Evolutionary conservation across 2,329 filamentous ascomycete genomes (phyloP), one percentile per base, ranked within the genome.

Genomic region (Raffaelea arxii): DNA sequence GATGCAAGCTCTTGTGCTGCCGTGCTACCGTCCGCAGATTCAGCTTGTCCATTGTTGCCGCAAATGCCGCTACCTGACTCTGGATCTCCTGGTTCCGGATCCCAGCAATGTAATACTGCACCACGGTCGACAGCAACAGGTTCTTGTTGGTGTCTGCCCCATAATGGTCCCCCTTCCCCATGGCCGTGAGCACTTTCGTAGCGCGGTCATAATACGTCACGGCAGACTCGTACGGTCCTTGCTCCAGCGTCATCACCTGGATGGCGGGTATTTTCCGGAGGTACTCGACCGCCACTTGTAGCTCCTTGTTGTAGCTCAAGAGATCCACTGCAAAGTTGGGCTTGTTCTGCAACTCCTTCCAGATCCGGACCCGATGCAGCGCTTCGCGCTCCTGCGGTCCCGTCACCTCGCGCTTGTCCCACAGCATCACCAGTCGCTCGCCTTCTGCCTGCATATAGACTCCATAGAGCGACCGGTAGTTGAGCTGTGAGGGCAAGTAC

Each of bases 401-500:
- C 24, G 64, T 61, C 1, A 69, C 50, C 4, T 60, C 37, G 42
- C 65, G 59, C 22, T 51, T 56, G 19, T 72, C 67, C 67, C 68
- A 77, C 3, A 65, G 55, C 56, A 72, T 65, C 2, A 72, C 62
- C 21, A 79, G 57, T 19, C 64, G 62, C 54, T 82, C 78, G 7
- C 78, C 78, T 54, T 82, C 78, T 2, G 70, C 59, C 51, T 80
- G 74, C 14, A 63, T 69, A 49, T 65, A 70, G 3, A 78, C 67
- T 1, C 75, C 74, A n/a, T 65, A 60, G 1, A 82, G 67, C 4
- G 76, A 75, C 35, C 74, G 70, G 47, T 65, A 59, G 43, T 59
- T 60, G 6, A 60, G 53, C 3, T 51, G 44, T 3, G 58, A 55
- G 1, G 56, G 46, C 2, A 50, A 43, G 9, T 58, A 50, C 14